Percentiles rank a stretch among this genome's conserved stretches.
phyloP scores from a whole-genome alignment of 345 rosid species.

The Citrus sp. region DNA sequence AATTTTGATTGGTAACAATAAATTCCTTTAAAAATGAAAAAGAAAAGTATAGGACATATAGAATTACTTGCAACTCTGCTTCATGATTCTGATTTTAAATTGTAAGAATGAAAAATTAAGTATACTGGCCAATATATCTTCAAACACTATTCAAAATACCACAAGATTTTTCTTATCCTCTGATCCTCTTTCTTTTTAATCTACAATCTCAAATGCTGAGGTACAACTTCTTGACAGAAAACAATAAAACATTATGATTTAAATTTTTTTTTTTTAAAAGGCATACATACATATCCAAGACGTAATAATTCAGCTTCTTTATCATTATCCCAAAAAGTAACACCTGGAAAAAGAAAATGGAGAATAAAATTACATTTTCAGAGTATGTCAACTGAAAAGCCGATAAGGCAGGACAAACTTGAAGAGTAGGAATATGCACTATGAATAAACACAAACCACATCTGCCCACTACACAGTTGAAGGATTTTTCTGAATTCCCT shows the following conservation, averaged over 20 bases:
- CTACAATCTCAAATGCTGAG: neutral
- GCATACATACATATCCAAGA: slow-evolving; percentile 72
- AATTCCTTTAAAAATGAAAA: too few species aligned
- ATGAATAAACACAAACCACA: neutral
- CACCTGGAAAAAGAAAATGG: slow-evolving; percentile 46
- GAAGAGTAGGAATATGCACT: neutral
- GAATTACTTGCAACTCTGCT: neutral
- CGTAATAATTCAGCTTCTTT: slow-evolving; percentile 80
- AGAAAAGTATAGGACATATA: neutral
- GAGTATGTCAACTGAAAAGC: neutral
- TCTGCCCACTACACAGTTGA: neutral
- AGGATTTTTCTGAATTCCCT: neutral
- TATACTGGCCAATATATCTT: neutral
- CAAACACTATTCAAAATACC: neutral
- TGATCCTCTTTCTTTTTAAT: neutral
- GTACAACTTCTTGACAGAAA: neutral
- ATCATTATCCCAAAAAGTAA: slow-evolving; percentile 60
- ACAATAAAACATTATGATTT: neutral
- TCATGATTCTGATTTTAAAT: neutral
- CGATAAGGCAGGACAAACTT: neutral
- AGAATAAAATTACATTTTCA: neutral
- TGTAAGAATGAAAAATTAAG: neutral
- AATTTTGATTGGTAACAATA: neutral
- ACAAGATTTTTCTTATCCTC: neutral
- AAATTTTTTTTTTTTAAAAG: neutral